A percentile compares a stretch with the other conserved stretches of the same genome.
phyloP scores from a whole-genome alignment of 345 rosid genomes.

The Eucalyptus erythrocorys region DNA sequence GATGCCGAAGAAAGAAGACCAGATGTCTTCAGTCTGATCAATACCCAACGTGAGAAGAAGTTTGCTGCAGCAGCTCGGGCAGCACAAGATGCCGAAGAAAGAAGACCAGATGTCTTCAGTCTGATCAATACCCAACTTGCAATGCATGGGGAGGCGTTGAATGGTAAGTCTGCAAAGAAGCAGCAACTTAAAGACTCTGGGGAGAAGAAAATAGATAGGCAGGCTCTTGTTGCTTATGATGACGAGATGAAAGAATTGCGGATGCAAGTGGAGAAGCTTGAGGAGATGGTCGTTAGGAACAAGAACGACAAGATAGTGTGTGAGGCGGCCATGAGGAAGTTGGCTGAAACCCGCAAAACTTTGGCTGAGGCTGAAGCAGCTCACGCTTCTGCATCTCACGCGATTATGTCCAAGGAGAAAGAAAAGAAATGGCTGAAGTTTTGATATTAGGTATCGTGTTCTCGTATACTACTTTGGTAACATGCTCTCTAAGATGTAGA shows the following conservation, averaged over 20 bases:
- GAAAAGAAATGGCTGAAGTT: constrained; percentile 96
- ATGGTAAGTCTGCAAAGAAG: constrained; percentile 24
- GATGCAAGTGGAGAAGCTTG: constrained; percentile 44
- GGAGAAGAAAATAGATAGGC: constrained; percentile 55
- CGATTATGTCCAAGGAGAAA: constrained; percentile 60
- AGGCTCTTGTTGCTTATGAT: constrained; percentile 55
- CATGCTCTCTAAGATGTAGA: neutral
- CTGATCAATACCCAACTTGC: constrained; percentile 67
- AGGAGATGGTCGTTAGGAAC: constrained; percentile 76
- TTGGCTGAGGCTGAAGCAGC: constrained; percentile 57
- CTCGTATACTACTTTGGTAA: neutral
- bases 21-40: constrained; percentile 77
- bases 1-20: constrained; percentile 49
- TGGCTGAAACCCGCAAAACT: constrained; percentile 49
- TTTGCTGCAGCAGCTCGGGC: constrained; percentile 66
- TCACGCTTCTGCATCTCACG: constrained; percentile 63
- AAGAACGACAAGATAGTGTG: constrained; percentile 64
- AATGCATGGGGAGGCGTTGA: constrained; percentile 16
- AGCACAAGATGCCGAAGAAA: constrained; percentile 43
- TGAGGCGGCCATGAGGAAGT: constrained; percentile 68
- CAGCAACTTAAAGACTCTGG: constrained; percentile 28
- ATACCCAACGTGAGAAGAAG: constrained; percentile 64
- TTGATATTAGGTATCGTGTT: constrained; percentile 7
- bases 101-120: constrained; percentile 64
- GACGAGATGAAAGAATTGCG: constrained; percentile 66